Base-by-base conservation (phyloP, 2,329 filamentous ascomycete genomes). In the Clarireedia sp. region DNA sequence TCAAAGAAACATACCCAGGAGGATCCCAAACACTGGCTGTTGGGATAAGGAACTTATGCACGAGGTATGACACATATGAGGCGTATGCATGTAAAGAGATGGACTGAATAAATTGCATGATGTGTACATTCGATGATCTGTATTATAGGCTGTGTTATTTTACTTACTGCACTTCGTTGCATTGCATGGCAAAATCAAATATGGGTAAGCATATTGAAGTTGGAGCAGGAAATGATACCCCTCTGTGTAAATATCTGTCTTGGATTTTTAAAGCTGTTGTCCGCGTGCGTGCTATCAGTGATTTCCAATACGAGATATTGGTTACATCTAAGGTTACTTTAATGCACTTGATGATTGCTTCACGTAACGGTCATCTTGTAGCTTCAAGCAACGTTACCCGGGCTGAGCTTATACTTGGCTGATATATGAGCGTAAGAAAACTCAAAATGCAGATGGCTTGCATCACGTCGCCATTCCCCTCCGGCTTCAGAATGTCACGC, bases 11-110 rank as follows among this genome's bases (percentile, higher is more conserved):
- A 44, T 12, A 29, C 59, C 3, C 61, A 59, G n/a, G 43, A 57
- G 16, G 58, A 49, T 23, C 58, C 60, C 3, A 63, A 48, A 48
- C 57, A 63, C 47, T 64, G 64, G 65, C 49, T 66, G 33, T 51
- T 60, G 2, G 56, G 59, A 21, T 59, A 37, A 38, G 47, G 26
- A 8, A 40, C 38, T 41, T 9, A 6, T 9, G 10, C 9, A 12
- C 12, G 29, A 33, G 29, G 4, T 5, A 14, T 12, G 29, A 33
- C 12, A 12, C 29, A 33, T 12, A 26, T 26, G 24, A 26, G 24
- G 5, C 24, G 8, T 26, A 7, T 26, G 9, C 29, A 14, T 33
- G 29, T 33, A 14, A 33, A 12, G 9, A 9, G 9, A 33, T 33
- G 29, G 29, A 33, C 3, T 33, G 12, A 33, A 33, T 1, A 33